Percentiles rank a stretch among this genome's conserved stretches.
Conservation (phyloP, 306 rosid genomes). For the Geum urbanum region DNA sequence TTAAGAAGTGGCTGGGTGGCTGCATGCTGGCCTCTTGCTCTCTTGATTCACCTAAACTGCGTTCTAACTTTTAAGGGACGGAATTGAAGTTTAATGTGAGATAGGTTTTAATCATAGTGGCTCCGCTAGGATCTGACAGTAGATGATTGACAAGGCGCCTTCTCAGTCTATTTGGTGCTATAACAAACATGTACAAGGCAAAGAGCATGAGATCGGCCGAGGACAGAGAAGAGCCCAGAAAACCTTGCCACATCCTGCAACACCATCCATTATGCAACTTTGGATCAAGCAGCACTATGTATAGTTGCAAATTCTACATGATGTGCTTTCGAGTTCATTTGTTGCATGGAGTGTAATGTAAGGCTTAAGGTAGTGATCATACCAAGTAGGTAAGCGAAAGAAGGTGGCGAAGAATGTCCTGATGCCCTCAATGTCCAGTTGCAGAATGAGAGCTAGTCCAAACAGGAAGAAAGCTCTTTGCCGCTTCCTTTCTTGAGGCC, state of each 20-base stretch:
- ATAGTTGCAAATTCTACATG: not conserved
- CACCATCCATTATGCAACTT: constrained; percentile 9
- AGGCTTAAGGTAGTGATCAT: constrained; percentile 11
- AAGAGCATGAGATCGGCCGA: constrained; percentile 68
- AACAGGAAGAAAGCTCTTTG: constrained; percentile 93
- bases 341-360: not conserved
- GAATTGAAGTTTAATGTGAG: constrained; percentile 34
- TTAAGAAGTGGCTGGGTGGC: not conserved
- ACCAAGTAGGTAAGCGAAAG: constrained; percentile 89
- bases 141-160: constrained; percentile 78
- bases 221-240: constrained; percentile 89
- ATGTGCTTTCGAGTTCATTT: not conserved
- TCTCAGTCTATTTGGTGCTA: constrained; percentile 88
- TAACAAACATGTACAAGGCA: constrained; percentile 82
- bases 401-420: constrained; percentile 86
- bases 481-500: constrained; percentile 98
- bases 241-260: constrained; percentile 97
- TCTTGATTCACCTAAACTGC: constrained; percentile 32
- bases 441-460: constrained; percentile 81
- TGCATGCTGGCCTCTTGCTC: not conserved
- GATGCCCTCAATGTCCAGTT: constrained; percentile 84
- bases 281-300: too few relatives aligned
- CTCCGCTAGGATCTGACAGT: constrained; percentile 88
- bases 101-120: constrained; percentile 83
- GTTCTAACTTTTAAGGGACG: constrained; percentile 22